Percentiles rank a stretch among this genome's conserved stretches.
Conservation (phyloP, 176 grass and related monocot genomes). For the Poa annua region DNA sequence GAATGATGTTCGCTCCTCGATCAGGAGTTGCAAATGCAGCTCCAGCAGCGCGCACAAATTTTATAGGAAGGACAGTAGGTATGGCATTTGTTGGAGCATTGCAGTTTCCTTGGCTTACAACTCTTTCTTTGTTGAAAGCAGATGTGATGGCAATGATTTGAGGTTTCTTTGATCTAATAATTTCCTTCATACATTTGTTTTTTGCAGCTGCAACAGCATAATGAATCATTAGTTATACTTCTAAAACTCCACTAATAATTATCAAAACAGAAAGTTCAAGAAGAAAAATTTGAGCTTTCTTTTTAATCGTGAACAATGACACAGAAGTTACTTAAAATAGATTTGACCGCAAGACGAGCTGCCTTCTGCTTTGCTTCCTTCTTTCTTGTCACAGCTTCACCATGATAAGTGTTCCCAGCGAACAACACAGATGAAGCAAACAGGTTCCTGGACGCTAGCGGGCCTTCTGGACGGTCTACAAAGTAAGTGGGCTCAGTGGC, state of each 20-base stretch:
- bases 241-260: no score
- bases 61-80: not conserved
- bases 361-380: conserved; percentile 71
- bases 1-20: not conserved
- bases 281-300: not conserved
- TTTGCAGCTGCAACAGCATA: conserved; percentile 48
- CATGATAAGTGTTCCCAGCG: conserved; percentile 53
- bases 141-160: conserved; percentile 28
- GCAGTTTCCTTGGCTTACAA: not conserved
- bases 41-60: not conserved
- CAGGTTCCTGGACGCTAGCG: not conserved
- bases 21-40: not conserved
- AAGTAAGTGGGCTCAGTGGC: conserved; percentile 46
- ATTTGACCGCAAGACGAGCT: conserved; percentile 53
- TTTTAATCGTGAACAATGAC: conserved; percentile 33
- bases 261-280: no score
- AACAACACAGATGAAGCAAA: conserved; percentile 57
- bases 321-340: conserved; percentile 66
- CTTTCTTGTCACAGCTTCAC: conserved; percentile 55
- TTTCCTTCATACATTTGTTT: conserved; percentile 20
- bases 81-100: not conserved
- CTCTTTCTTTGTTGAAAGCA: conserved; percentile 21
- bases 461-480: conserved; percentile 1
- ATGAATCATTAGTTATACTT: conserved; percentile 25
- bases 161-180: conserved; percentile 55